A percentile compares a stretch with the other conserved stretches of the same genome.
These are phyloP conservation scores for Trametes elegans DNA, from an alignment of 768 basidiomycete genomes.

Conservation along the genomic window DNA sequence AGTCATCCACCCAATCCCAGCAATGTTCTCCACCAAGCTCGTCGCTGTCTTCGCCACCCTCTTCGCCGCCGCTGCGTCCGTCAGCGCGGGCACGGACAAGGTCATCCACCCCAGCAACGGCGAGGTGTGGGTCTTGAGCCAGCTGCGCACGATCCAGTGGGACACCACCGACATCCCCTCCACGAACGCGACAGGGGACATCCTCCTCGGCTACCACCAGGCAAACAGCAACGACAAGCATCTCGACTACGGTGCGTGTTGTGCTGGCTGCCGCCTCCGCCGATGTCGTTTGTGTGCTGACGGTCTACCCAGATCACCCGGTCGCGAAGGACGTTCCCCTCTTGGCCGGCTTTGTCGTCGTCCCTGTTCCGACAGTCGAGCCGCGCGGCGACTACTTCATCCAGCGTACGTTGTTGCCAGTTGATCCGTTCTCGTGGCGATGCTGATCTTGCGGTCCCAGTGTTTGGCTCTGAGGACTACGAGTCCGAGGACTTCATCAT, in stretches of 20 bases:
- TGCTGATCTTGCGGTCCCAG: no score
- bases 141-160: conserved; percentile 44
- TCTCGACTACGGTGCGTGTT: conserved; percentile 44
- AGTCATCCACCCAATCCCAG: neutral
- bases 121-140: conserved; percentile 38
- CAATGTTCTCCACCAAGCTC: conserved; percentile 20
- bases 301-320: conserved; percentile 42
- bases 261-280: no score
- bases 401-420: no score
- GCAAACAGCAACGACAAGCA: conserved; percentile 32
- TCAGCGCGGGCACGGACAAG: conserved; percentile 29
- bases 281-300: no score
- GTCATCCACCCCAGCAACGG: conserved; percentile 34
- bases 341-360: conserved; percentile 32
- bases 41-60: conserved; percentile 17
- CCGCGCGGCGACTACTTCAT: conserved; percentile 42
- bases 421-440: no score
- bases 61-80: conserved; percentile 32
- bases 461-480: no score
- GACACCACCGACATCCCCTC: conserved; percentile 39
- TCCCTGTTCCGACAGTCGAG: conserved; percentile 38
- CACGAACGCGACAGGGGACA: conserved; percentile 34
- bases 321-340: conserved; percentile 43
- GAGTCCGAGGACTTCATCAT: no score
- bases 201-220: conserved; percentile 45